Evolutionary conservation across 495 filamentous ascomycete genomes (phyloP).

Genomic region (Daldinia concentrica): DNA sequence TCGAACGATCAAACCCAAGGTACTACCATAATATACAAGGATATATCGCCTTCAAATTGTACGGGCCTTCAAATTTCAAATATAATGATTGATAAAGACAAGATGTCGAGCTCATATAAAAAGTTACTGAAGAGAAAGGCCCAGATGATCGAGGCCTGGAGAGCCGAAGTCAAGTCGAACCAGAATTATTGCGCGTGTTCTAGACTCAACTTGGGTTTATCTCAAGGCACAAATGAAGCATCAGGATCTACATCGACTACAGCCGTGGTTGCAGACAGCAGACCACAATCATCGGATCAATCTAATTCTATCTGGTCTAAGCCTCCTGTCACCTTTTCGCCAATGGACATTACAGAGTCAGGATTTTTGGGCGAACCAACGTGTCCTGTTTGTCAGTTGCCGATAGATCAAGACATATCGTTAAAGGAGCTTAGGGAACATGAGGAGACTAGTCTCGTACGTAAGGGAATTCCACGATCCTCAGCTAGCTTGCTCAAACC

Average conservation of each 20-base stretch:
- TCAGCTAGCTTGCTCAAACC: background rate
- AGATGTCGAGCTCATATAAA: background rate
- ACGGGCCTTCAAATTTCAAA: background rate
- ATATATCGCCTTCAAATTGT: background rate
- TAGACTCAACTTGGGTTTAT: background rate
- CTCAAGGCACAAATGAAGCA: background rate
- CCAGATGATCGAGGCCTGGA: constrained; percentile 43
- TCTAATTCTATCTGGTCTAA: background rate
- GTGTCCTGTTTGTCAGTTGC: constrained; percentile 30
- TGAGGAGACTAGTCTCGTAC: constrained; percentile 15
- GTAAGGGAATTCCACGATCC: constrained; percentile 15
- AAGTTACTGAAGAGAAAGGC: background rate
- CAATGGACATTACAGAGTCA: background rate
- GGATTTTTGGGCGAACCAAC: background rate
- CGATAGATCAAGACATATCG: constrained; percentile 6
- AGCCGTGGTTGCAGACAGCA: background rate
- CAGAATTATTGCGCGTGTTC: constrained; percentile 37
- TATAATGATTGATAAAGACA: background rate
- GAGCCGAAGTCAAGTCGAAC: constrained; percentile 35
- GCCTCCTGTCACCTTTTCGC: background rate
- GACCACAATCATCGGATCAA: background rate
- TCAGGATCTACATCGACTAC: background rate
- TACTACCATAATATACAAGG: background rate
- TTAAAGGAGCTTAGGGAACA: constrained; percentile 5
- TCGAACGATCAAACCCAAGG: background rate